A percentile compares a stretch with the other conserved stretches of the same genome.
These are phyloP conservation scores for Blastobotrys arbuscula DNA, from an alignment of 1,139 yeast species.

Conservation along the genomic window DNA sequence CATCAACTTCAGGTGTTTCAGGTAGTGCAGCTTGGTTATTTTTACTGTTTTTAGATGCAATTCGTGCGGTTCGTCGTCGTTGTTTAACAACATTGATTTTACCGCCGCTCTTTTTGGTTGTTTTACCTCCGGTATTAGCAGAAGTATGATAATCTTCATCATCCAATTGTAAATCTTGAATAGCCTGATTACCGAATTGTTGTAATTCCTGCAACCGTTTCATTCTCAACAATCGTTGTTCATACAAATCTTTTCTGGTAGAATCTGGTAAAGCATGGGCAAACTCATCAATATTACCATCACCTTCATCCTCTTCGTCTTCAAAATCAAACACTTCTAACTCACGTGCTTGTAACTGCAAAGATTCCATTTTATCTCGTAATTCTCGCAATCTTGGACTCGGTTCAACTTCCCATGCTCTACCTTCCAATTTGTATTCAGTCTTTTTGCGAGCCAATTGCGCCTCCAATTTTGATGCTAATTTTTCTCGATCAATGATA, in stretches of 20 bases:
- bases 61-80: slow-evolving; percentile 4
- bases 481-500: slow-evolving; percentile 35
- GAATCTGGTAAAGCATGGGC: slow-evolving; percentile 15
- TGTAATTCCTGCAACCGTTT: slow-evolving; percentile 31
- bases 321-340: slow-evolving; percentile 81
- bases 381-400: slow-evolving; percentile 67
- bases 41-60: not conserved
- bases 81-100: not conserved
- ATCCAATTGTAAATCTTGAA: slow-evolving; percentile 19
- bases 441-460: slow-evolving; percentile 60
- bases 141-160: not conserved
- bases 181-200: slow-evolving; percentile 31
- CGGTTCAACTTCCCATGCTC: slow-evolving; percentile 64
- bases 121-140: not conserved
- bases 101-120: not conserved
- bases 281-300: slow-evolving; percentile 14
- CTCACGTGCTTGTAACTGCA: slow-evolving; percentile 80
- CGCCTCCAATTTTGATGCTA: slow-evolving; percentile 45
- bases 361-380: slow-evolving; percentile 78
- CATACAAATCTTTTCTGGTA: slow-evolving; percentile 24
- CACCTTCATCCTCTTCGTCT: slow-evolving; percentile 28
- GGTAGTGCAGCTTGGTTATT: not conserved
- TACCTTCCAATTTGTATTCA: slow-evolving; percentile 49
- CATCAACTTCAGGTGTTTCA: slow-evolving; percentile 2
- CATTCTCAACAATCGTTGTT: slow-evolving; percentile 25